Conservation (phyloP, 2,329 filamentous ascomycete species). For the Tolypocladium album region DNA sequence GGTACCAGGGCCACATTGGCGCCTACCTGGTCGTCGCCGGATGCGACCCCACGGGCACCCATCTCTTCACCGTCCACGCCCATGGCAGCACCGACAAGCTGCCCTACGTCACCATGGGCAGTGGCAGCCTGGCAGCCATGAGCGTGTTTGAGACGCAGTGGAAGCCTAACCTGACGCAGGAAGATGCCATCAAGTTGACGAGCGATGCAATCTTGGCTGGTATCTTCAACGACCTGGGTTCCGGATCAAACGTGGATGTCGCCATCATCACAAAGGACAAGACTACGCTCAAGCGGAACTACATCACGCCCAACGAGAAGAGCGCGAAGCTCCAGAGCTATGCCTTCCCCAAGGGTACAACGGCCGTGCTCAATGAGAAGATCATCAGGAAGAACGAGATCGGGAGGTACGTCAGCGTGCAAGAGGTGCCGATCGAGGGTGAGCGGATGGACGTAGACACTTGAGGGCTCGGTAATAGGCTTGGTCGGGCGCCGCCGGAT, state of each 20-base stretch:
- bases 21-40: slow-evolving; percentile 96
- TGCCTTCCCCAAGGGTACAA: slow-evolving; percentile 83
- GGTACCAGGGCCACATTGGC: slow-evolving; percentile 94
- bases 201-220: slow-evolving; percentile 86
- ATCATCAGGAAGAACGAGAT: slow-evolving; percentile 90
- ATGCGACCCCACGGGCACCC: slow-evolving; percentile 87
- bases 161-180: slow-evolving; percentile 66
- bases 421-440: slow-evolving; percentile 65
- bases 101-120: slow-evolving; percentile 98
- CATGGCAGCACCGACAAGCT: slow-evolving; percentile 98
- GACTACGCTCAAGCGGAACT: slow-evolving; percentile 87
- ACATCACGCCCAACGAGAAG: slow-evolving; percentile 85
- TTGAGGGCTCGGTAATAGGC: slow-evolving; percentile 19
- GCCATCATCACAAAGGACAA: slow-evolving; percentile 92
- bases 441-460: slow-evolving; percentile 61
- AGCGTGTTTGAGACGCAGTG: slow-evolving; percentile 95
- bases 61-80: slow-evolving; percentile 96
- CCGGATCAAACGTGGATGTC: slow-evolving; percentile 94
- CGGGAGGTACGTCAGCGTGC: slow-evolving; percentile 84
- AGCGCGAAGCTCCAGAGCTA: slow-evolving; percentile 90
- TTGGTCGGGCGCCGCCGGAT: background rate
- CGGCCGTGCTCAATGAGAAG: slow-evolving; percentile 91
- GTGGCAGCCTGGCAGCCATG: slow-evolving; percentile 92
- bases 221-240: slow-evolving; percentile 98
- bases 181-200: slow-evolving; percentile 74